These are phyloP conservation scores for Blastocystis sp. DNA, from an alignment of 352 stramenopile species.

Conservation along the genomic window DNA sequence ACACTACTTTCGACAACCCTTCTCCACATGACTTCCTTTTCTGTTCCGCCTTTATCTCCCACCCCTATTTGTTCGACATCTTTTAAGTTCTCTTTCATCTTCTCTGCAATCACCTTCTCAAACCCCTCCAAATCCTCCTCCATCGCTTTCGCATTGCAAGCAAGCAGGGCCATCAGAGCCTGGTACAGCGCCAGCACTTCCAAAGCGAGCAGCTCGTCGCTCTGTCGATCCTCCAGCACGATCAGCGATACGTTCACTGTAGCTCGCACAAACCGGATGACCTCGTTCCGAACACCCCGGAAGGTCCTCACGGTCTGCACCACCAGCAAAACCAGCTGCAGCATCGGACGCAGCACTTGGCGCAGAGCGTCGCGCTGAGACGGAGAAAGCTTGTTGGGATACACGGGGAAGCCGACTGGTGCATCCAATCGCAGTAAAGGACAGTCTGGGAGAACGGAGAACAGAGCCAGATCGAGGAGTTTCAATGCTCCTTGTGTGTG, in stretches of 20 bases:
- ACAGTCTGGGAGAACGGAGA: neutral
- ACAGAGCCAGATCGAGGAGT: neutral
- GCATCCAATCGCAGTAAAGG: slow-evolving; percentile 3
- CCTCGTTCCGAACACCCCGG: neutral
- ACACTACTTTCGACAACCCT: neutral
- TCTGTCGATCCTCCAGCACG: slow-evolving; percentile 18
- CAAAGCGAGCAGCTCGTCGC: neutral
- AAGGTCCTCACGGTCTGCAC: neutral
- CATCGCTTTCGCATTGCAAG: neutral
- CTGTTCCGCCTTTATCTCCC: neutral
- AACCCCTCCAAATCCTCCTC: slow-evolving; percentile 17
- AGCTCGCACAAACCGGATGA: slow-evolving; percentile 5
- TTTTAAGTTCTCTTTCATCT: slow-evolving; percentile 28
- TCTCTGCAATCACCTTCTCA: neutral
- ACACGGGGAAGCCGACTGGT: neutral
- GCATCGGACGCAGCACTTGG: neutral
- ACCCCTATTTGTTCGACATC: neutral
- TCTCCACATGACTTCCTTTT: neutral
- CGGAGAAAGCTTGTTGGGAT: slow-evolving; percentile 2
- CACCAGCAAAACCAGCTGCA: slow-evolving; percentile 6
- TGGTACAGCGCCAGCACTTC: slow-evolving; percentile 32
- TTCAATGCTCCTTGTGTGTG: neutral
- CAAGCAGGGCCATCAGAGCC: neutral
- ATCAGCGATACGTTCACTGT: slow-evolving; percentile 31
- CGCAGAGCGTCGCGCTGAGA: neutral